Evolutionary conservation across 2,329 filamentous ascomycete genomes (phyloP).

Genomic region (Claviceps capensis): DNA sequence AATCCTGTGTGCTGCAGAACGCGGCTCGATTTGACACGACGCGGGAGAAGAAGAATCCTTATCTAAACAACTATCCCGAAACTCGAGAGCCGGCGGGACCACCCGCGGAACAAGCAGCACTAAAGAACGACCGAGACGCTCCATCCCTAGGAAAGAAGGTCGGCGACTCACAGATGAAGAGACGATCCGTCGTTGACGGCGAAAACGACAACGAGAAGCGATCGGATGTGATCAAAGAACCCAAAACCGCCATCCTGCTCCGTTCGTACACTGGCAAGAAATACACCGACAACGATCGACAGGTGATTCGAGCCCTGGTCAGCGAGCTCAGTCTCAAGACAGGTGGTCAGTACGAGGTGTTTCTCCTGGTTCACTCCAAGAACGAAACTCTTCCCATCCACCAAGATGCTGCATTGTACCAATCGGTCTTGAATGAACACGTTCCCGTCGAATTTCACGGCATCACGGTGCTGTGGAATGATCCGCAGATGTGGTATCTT

Average conservation of each 20-base stretch:
- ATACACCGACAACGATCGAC: constrained; percentile 67
- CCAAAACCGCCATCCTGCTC: constrained; percentile 60
- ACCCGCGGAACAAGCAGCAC: constrained; percentile 5
- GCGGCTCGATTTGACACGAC: constrained; percentile 43
- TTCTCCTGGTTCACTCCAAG: constrained; percentile 68
- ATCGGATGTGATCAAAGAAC: constrained; percentile 22
- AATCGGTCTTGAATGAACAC: constrained; percentile 43
- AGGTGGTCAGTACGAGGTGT: constrained; percentile 70
- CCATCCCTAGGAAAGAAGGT: constrained; percentile 1
- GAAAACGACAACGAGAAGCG: constrained; percentile 2
- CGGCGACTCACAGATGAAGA: constrained; percentile 6
- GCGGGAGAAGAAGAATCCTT: constrained; percentile 28
- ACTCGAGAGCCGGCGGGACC: constrained; percentile 10
- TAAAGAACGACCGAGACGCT: not conserved
- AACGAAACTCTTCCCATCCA: constrained; percentile 44
- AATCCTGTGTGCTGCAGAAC: constrained; percentile 52
- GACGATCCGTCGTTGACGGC: constrained; percentile 1
- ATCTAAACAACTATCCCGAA: constrained; percentile 27
- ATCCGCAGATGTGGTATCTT: constrained; percentile 57
- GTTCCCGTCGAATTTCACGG: constrained; percentile 57
- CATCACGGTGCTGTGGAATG: constrained; percentile 64
- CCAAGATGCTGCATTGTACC: constrained; percentile 44
- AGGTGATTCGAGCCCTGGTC: constrained; percentile 66
- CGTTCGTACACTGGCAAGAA: constrained; percentile 62
- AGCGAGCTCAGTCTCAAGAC: constrained; percentile 62